Evolutionary conservation across 352 stramenopile genomes (phyloP), one percentile per base, ranked within the genome.

Genomic region (Phytophthora uliginosa): DNA sequence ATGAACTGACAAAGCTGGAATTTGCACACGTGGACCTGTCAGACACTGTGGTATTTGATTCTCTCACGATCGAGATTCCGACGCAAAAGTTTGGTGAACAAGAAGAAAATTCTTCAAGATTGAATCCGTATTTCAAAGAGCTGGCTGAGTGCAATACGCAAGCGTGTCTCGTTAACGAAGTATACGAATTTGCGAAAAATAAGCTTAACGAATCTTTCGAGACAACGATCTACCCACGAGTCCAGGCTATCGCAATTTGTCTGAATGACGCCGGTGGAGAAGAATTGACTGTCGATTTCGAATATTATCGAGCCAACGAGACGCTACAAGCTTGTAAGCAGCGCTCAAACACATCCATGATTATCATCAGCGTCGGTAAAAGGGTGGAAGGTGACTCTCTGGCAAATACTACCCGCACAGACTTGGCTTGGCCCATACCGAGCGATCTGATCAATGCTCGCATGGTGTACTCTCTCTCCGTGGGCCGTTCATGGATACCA

Each of bases 381-480:
- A 58, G 66, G 1, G 53, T 67, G 24, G 58, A 62, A 63, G 66
- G 66, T n/a, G 66, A 67, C 6, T 22, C 50, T 26, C 59, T 73
- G 8, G 22, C 42, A 42, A 33, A 24, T 26, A 10, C 13, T 51
- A 13, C 12, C 4, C 33, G 48, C 4, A 48, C 45, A 26, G n/a
- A 15, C 4, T 51, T 26, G 15, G 5, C 34, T 62, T 13, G 13
- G 12, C 10, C 13, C 34, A 13, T 40, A 18, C 8, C 50, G 31
- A 68, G n/a, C 34, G 34, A 40, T 13, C 45, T 61, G 12, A n/a
- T 61, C 20, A 68, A 73, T 13, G 66, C 59, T 63, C 47, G 47
- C 4, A 57, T 71, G 24, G 47, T 75, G 17, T 71, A 75, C 40
- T 71, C 71, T 10, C 34, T 78, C 13, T 71, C 71, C 7, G 53